Evolutionary conservation across 139 green algal species (phyloP).

Genomic region (Pleodorina starrii): DNA sequence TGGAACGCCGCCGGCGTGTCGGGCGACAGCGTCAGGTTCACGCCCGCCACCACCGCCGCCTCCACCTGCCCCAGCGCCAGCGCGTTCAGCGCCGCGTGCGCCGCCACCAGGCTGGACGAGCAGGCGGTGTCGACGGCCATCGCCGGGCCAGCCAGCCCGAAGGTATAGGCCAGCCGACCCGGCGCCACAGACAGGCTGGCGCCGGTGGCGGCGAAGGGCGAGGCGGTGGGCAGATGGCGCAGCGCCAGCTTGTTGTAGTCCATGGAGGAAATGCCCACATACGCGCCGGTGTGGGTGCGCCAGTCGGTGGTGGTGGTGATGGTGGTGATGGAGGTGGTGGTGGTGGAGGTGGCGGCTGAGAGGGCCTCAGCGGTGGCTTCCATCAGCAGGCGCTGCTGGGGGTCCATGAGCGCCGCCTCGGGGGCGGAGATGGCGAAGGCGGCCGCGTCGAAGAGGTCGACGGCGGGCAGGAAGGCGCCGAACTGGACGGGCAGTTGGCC

Average conservation of each 20-base stretch:
- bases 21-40: slow-evolving; percentile 81
- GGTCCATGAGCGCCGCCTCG: slow-evolving; percentile 83
- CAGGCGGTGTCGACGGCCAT: slow-evolving; percentile 82
- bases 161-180: slow-evolving; percentile 82
- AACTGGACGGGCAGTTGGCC: slow-evolving; percentile 54
- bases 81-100: slow-evolving; percentile 63
- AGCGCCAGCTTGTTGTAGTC: slow-evolving; percentile 75
- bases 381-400: slow-evolving; percentile 91
- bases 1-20: slow-evolving; percentile 75
- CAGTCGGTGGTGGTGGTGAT: not conserved
- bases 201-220: slow-evolving; percentile 67
- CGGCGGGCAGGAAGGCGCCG: slow-evolving; percentile 68
- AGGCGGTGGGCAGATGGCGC: slow-evolving; percentile 6
- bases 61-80: slow-evolving; percentile 53
- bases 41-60: slow-evolving; percentile 72
- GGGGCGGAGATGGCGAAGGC: slow-evolving; percentile 70
- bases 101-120: slow-evolving; percentile 74
- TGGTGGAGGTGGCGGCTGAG: not conserved
- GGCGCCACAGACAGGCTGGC: slow-evolving; percentile 78
- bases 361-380: slow-evolving; percentile 62
- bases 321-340: not conserved
- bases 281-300: slow-evolving; percentile 49
- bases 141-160: slow-evolving; percentile 78
- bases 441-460: slow-evolving; percentile 80
- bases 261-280: slow-evolving; percentile 73